These are phyloP conservation scores for Talaromyces sp. DNA, from an alignment of 2,329 filamentous ascomycete species.

Conservation along the genomic window DNA sequence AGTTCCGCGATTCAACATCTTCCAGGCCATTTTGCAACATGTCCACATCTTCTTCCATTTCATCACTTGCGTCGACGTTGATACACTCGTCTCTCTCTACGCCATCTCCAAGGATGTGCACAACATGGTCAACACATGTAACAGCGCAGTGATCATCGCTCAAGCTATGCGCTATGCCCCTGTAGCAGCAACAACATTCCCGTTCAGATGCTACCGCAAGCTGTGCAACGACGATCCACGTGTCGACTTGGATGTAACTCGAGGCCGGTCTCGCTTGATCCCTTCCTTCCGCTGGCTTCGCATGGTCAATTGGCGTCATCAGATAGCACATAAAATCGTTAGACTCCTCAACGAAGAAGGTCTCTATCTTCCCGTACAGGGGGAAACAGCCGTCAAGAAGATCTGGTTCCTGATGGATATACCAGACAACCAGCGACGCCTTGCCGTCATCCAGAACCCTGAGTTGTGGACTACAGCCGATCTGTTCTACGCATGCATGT, in stretches of 20 bases:
- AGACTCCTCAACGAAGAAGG: conserved; percentile 59
- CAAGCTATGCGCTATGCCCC: conserved; percentile 58
- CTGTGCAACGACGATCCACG: conserved; percentile 62
- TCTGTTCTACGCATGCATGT: conserved; percentile 61
- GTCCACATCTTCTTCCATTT: conserved; percentile 57
- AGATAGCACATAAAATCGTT: conserved; percentile 62
- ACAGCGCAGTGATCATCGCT: conserved; percentile 58
- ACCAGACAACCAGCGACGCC: conserved; percentile 56
- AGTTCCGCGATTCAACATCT: conserved; percentile 16
- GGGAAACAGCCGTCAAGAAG: conserved; percentile 56
- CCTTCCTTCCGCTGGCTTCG: conserved; percentile 67
- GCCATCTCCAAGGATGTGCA: conserved; percentile 64
- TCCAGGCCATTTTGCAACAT: conserved; percentile 22
- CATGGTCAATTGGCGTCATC: conserved; percentile 62
- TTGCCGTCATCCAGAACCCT: conserved; percentile 54
- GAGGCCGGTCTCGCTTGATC: conserved; percentile 49
- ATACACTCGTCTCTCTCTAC: conserved; percentile 64
- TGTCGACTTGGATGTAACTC: conserved; percentile 24
- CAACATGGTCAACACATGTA: conserved; percentile 57
- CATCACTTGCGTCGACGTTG: conserved; percentile 53
- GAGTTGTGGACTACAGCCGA: conserved; percentile 59
- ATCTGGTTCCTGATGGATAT: conserved; percentile 74
- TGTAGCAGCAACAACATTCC: conserved; percentile 58
- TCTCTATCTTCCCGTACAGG: conserved; percentile 54
- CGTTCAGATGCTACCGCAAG: conserved; percentile 58